phyloP scores from a whole-genome alignment of 495 filamentous ascomycete species.

The Annulohypoxylon moriforme region DNA sequence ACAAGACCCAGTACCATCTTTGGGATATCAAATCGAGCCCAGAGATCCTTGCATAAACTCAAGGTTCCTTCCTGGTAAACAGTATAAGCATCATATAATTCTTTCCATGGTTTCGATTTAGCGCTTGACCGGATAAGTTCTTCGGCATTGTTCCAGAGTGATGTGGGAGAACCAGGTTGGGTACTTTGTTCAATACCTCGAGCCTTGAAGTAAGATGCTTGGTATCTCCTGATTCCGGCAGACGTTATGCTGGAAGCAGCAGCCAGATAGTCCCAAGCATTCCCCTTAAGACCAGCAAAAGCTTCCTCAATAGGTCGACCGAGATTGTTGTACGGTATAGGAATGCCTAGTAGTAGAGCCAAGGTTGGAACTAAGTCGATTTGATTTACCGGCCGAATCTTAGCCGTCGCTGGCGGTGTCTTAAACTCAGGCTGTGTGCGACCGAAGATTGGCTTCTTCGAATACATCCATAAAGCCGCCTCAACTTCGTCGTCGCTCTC shows the following conservation, averaged over 20 bases:
- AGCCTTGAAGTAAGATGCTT: conserved; percentile 67
- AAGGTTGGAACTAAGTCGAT: conserved; percentile 96
- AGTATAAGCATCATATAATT: conserved; percentile 69
- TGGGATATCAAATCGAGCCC: conserved; percentile 88
- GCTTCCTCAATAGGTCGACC: conserved; percentile 94
- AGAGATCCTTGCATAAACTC: conserved; percentile 81
- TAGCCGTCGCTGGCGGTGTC: conserved; percentile 77
- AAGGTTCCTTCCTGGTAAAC: conserved; percentile 83
- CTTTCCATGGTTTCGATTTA: conserved; percentile 51
- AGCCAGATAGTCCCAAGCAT: conserved; percentile 79
- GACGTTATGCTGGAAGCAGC: conserved; percentile 79
- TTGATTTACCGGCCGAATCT: conserved; percentile 85
- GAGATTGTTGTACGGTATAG: conserved; percentile 98
- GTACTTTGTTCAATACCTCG: conserved; percentile 71
- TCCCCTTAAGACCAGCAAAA: conserved; percentile 75
- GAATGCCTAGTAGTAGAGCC: conserved; percentile 85
- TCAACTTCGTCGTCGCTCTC: conserved; percentile 96
- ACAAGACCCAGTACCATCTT: conserved; percentile 84
- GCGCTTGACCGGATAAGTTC: conserved; percentile 45
- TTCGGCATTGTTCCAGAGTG: conserved; percentile 67
- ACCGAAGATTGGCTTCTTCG: conserved; percentile 83
- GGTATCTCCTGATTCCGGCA: conserved; percentile 90
- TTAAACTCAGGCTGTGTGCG: conserved; percentile 70
- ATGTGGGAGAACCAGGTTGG: conserved; percentile 63
- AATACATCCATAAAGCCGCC: conserved; percentile 98